Evolutionary conservation across 2,329 filamentous ascomycete species (phyloP).

Genomic region (Septoria linicola): DNA sequence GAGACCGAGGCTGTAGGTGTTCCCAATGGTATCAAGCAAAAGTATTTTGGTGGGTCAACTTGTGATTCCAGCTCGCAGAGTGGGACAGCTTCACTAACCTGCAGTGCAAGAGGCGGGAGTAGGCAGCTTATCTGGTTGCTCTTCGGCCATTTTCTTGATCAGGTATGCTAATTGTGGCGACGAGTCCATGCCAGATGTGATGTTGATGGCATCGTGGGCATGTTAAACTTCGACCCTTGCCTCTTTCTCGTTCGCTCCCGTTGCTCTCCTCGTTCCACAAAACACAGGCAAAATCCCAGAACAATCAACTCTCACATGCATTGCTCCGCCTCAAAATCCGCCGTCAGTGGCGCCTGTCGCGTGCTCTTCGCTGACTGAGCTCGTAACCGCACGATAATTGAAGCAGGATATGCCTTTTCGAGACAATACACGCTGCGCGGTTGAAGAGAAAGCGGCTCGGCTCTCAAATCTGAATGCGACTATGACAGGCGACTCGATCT

Average conservation of each 20-base stretch:
- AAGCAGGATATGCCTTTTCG: not conserved
- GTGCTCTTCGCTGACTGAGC: not conserved
- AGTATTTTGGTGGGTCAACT: constrained; percentile 67
- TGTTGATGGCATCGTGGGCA: not conserved
- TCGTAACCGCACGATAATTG: not conserved
- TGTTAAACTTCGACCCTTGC: not conserved
- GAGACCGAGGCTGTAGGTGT: constrained; percentile 53
- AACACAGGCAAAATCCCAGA: not conserved
- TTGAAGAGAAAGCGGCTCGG: not conserved
- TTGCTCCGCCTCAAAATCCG: not conserved
- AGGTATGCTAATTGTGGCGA: constrained; percentile 34
- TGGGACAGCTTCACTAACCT: constrained; percentile 24
- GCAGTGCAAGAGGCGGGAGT: constrained; percentile 77
- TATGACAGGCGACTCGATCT: not conserved
- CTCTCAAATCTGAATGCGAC: too few species aligned
- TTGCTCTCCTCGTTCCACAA: not conserved
- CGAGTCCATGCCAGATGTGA: constrained; percentile 31
- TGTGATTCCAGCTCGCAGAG: too few species aligned
- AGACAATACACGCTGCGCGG: not conserved
- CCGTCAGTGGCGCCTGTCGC: not conserved
- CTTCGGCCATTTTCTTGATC: constrained; percentile 32
- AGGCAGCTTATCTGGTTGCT: constrained; percentile 37
- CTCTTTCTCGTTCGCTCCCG: not conserved
- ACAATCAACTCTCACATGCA: not conserved
- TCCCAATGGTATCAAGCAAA: constrained; percentile 81